Conservation (phyloP, 1,284 basidiomycete species). For the Ustilago esculenta region DNA sequence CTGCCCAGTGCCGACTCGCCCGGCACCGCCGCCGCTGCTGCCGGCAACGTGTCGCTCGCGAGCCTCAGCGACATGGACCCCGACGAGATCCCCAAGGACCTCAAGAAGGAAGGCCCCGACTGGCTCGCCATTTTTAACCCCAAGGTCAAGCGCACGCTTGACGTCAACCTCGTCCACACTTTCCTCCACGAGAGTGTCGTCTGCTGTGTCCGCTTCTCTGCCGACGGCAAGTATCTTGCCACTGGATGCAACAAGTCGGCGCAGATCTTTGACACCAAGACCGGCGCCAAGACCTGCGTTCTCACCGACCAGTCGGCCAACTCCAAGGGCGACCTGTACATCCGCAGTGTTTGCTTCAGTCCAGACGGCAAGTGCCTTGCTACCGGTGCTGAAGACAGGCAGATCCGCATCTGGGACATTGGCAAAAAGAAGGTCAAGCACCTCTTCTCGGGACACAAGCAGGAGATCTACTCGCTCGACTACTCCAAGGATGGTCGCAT, state of each 20-base stretch:
- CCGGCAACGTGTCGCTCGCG: conserved; percentile 62
- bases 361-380: conserved; percentile 64
- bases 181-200: conserved; percentile 90
- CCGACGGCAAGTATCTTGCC: conserved; percentile 85
- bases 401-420: conserved; percentile 77
- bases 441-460: conserved; percentile 83
- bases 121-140: conserved; percentile 97
- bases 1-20: conserved; percentile 36
- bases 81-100: conserved; percentile 69
- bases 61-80: conserved; percentile 60
- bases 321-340: conserved; percentile 63
- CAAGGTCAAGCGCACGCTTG: conserved; percentile 80
- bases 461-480: conserved; percentile 90
- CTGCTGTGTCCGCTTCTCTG: conserved; percentile 89
- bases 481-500: conserved; percentile 80
- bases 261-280: conserved; percentile 88
- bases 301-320: conserved; percentile 71
- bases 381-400: conserved; percentile 65
- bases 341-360: conserved; percentile 65
- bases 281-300: conserved; percentile 78
- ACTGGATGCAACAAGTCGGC: conserved; percentile 90
- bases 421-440: conserved; percentile 72
- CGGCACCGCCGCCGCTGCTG: conserved; percentile 37
- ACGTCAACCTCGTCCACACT: conserved; percentile 89
- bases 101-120: conserved; percentile 83